phyloP scores from a whole-genome alignment of 2,329 filamentous ascomycete genomes.

The Aspergillus amoenus region DNA sequence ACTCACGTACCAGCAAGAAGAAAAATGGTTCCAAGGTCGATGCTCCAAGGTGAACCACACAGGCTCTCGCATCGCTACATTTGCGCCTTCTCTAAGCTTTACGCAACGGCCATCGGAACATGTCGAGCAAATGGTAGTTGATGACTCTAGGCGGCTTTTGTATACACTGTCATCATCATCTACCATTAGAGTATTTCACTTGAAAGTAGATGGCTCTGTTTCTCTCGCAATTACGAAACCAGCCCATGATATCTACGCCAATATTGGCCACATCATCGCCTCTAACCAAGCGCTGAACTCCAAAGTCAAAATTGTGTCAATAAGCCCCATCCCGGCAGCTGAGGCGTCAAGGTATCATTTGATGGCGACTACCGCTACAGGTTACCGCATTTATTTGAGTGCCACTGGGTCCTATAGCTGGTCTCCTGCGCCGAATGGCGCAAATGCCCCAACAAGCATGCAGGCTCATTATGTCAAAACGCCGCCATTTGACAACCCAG shows the following conservation, averaged over 20 bases:
- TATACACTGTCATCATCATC: conserved; percentile 88
- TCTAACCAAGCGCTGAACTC: conserved; percentile 70
- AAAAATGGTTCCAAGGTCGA: conserved; percentile 90
- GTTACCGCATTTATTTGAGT: conserved; percentile 88
- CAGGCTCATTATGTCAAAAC: conserved; percentile 97
- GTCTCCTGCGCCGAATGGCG: conserved; percentile 56
- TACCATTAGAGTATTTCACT: conserved; percentile 87
- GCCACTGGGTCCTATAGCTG: conserved; percentile 70
- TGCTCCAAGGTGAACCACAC: conserved; percentile 90
- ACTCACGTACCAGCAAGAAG: conserved; percentile 93
- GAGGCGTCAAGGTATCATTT: conserved; percentile 83
- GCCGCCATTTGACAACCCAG: conserved; percentile 59
- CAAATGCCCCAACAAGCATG: conserved; percentile 84
- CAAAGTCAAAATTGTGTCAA: conserved; percentile 73
- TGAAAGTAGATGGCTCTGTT: conserved; percentile 62
- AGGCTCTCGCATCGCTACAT: conserved; percentile 67
- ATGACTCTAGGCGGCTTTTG: conserved; percentile 82
- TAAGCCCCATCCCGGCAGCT: conserved; percentile 80
- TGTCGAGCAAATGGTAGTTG: conserved; percentile 77
- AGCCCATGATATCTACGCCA: conserved; percentile 55
- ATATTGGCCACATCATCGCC: conserved; percentile 82
- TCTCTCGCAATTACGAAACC: conserved; percentile 57
- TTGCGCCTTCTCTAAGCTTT: conserved; percentile 43
- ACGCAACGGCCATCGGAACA: conserved; percentile 55
- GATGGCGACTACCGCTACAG: conserved; percentile 85